A percentile compares a stretch with the other conserved stretches of the same genome.
Evolutionary conservation across 176 grass and related monocot genomes (phyloP).

Genomic region (Triticum turgidum): DNA sequence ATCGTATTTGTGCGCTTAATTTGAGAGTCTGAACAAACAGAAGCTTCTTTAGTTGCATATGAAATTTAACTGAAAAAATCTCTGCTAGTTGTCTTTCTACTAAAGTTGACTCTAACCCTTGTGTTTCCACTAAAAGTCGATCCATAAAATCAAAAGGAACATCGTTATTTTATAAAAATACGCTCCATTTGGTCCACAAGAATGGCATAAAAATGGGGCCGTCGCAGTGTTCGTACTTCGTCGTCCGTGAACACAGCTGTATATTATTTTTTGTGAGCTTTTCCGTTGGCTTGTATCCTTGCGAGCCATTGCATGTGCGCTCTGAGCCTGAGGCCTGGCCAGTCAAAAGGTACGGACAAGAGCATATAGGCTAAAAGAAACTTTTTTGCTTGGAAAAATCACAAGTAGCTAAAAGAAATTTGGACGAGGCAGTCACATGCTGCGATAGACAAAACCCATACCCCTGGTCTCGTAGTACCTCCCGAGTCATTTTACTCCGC

Average conservation of each 20-base stretch:
- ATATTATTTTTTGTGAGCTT: neutral
- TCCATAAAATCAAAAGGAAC: neutral
- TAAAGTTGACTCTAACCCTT: neutral
- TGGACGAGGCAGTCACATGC: neutral
- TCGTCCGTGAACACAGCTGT: neutral
- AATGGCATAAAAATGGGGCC: constrained; percentile 10
- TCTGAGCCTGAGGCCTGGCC: neutral
- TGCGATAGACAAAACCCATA: neutral
- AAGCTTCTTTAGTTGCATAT: neutral
- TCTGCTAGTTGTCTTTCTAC: neutral
- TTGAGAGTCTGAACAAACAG: neutral
- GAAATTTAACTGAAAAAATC: neutral
- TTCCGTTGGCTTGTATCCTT: neutral
- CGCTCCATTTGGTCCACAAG: neutral
- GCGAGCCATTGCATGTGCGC: constrained; percentile 8
- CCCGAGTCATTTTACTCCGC: too few relatives aligned
- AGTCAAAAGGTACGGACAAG: neutral
- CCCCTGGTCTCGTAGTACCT: neutral
- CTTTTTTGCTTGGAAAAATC: neutral
- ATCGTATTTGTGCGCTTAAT: neutral
- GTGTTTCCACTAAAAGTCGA: neutral
- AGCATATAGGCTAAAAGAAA: neutral
- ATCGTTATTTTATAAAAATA: constrained; percentile 16
- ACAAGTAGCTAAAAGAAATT: neutral
- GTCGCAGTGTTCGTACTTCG: neutral